A percentile compares a stretch with the other conserved stretches of the same genome.
phyloP scores from a whole-genome alignment of 352 stramenopile species.

The Pythium aphanidermatum region DNA sequence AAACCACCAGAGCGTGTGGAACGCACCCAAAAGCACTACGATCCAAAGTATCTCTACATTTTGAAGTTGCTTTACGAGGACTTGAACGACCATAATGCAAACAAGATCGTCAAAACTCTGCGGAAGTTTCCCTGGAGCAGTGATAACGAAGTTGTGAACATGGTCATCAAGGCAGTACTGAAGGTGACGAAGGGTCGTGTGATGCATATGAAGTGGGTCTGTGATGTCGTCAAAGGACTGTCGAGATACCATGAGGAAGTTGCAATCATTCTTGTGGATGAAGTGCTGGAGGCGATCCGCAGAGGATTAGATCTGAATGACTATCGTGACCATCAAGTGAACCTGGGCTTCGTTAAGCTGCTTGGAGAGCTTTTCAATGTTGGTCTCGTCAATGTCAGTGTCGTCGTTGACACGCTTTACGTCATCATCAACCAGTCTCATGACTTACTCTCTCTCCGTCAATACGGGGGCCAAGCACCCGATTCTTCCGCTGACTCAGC shows the following conservation, averaged over 20 bases:
- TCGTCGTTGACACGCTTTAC: conserved; percentile 93
- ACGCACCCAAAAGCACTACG: conserved; percentile 71
- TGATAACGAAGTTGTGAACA: conserved; percentile 9
- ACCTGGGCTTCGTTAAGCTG: conserved; percentile 89
- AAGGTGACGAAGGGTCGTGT: conserved; percentile 90
- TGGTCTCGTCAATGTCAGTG: conserved; percentile 86
- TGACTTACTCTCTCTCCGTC: conserved; percentile 73
- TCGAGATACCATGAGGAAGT: conserved; percentile 89
- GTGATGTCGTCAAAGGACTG: conserved; percentile 84
- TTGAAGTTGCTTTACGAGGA: conserved; percentile 87
- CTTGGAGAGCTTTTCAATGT: conserved; percentile 93
- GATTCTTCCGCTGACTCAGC: background rate
- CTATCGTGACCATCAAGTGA: conserved; percentile 91
- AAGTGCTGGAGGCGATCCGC: conserved; percentile 91
- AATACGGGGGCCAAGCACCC: conserved; percentile 30
- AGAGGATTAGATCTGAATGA: conserved; percentile 87
- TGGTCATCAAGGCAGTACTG: conserved; percentile 90
- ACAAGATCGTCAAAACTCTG: conserved; percentile 92
- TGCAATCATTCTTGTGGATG: conserved; percentile 88
- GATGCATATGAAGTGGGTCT: conserved; percentile 84
- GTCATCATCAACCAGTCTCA: conserved; percentile 95
- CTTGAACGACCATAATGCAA: conserved; percentile 71
- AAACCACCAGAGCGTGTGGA: conserved; percentile 84
- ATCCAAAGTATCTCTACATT: conserved; percentile 90
- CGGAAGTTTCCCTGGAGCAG: conserved; percentile 91